phyloP scores from a whole-genome alignment of 805 yeast species.

The Kluyveromyces siamensis region DNA sequence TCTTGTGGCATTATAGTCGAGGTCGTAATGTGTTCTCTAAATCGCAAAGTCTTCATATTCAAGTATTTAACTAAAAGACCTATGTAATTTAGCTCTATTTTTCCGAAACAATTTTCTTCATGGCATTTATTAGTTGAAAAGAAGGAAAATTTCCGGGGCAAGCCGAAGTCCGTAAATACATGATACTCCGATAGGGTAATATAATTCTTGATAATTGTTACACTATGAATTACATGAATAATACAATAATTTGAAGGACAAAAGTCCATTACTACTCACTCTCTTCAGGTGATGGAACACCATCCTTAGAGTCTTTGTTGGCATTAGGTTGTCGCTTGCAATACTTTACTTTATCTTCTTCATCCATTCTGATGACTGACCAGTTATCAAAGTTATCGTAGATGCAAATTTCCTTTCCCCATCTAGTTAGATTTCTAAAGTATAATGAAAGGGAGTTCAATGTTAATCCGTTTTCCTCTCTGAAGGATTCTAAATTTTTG shows the following conservation, averaged over 20 bases:
- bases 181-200: too few relatives aligned
- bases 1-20: conserved; percentile 13
- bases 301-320: neutral
- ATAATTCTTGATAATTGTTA: neutral
- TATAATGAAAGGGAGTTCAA: conserved; percentile 27
- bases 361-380: conserved; percentile 23
- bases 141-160: too few relatives aligned
- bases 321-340: conserved; percentile 22
- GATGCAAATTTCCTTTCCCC: conserved; percentile 24
- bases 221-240: neutral
- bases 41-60: too few relatives aligned
- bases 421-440: conserved; percentile 24
- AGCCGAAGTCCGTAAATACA: too few relatives aligned
- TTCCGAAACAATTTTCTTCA: neutral
- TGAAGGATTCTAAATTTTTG: conserved; percentile 28
- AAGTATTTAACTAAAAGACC: too few relatives aligned
- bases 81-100: neutral
- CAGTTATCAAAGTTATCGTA: conserved; percentile 25
- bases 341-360: conserved; percentile 23
- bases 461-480: conserved; percentile 26
- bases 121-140: neutral
- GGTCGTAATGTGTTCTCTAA: neutral
- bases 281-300: neutral
- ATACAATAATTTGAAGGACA: neutral
- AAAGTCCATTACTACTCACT: conserved; percentile 2